Evolutionary conservation across 257 asterid genomes (phyloP), one percentile per base, ranked within the genome.

Genomic region (Parsonsia alboflavescens): DNA sequence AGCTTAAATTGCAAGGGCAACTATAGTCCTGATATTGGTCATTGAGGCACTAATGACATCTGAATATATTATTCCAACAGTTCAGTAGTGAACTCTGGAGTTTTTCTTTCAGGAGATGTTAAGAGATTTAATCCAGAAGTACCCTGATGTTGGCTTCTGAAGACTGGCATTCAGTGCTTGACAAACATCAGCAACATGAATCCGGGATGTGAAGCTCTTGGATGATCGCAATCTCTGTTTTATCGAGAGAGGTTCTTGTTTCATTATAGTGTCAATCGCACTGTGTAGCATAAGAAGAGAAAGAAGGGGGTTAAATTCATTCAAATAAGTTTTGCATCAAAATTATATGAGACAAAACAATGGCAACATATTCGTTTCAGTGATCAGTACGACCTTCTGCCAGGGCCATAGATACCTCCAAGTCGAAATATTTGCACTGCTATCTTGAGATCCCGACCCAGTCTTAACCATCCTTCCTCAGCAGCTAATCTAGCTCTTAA

Each of bases 371-470:
- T 16, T 62, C 16, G 46, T 63, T 70, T 36, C 19, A 54, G 54
- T 69, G 57, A 42, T 22, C 54, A 71, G 17, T 22, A 82, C 48
- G 72, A 91, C 98, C 98, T 93, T 90, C 98, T 86, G 64, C 97
- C 93, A 70, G 97, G 97, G 80, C 98, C 97, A 48, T 94, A 94
- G 83, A 92, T 90, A 42, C 98, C 98, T 77, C 97, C 98, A 1
- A 91, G 91, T 74, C 98, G 96, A 80, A 89, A 90, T 80, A 91
- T 82, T 48, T 90, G 95, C 6, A 87, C 88, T 53, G 90, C 62
- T 74, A 89, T 75, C 42, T 82, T 85, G 52, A 84, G 89, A 83
- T 81, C 84, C 54, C 56, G 81, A 57, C 97, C 91, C 72, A 94
- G 74, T 45, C 76, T 6, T 70, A 89, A 78, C 98, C 98, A 94